These are phyloP conservation scores for Dipteronia dyeriana DNA, from an alignment of 345 rosid species.

Conservation along the genomic window DNA sequence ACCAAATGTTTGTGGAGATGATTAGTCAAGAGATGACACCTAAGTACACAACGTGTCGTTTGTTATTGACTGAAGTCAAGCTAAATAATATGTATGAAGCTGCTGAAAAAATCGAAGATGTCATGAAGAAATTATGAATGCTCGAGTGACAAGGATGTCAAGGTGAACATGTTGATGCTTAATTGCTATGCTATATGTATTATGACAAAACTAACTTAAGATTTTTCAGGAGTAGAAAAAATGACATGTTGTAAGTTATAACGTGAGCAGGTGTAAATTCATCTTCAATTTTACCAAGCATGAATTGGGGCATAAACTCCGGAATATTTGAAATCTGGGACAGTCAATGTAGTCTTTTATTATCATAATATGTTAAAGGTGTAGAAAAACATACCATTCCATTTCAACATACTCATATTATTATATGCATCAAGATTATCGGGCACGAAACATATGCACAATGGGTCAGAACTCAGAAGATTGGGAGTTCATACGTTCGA, in stretches of 20 bases:
- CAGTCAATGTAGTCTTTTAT: not conserved
- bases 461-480: no score
- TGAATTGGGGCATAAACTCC: not conserved
- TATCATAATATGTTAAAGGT: not conserved
- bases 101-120: conserved; percentile 53
- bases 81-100: conserved; percentile 53
- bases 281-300: not conserved
- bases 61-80: conserved; percentile 67
- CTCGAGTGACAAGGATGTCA: not conserved
- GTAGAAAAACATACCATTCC: not conserved
- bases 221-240: not conserved
- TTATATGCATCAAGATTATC: not conserved
- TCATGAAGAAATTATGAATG: conserved; percentile 55
- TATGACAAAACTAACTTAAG: not conserved
- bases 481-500: no score
- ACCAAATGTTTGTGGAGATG: conserved; percentile 70
- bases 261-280: not conserved
- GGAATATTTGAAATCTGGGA: not conserved
- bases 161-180: not conserved
- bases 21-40: conserved; percentile 66
- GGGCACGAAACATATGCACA: not conserved
- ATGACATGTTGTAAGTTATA: not conserved
- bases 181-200: not conserved
- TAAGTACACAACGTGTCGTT: conserved; percentile 54
- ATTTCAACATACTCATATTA: not conserved